Evolutionary conservation across 2,329 filamentous ascomycete genomes (phyloP), one percentile per base, ranked within the genome.

Genomic region (Nothophaeocryptopus gaeumannii): DNA sequence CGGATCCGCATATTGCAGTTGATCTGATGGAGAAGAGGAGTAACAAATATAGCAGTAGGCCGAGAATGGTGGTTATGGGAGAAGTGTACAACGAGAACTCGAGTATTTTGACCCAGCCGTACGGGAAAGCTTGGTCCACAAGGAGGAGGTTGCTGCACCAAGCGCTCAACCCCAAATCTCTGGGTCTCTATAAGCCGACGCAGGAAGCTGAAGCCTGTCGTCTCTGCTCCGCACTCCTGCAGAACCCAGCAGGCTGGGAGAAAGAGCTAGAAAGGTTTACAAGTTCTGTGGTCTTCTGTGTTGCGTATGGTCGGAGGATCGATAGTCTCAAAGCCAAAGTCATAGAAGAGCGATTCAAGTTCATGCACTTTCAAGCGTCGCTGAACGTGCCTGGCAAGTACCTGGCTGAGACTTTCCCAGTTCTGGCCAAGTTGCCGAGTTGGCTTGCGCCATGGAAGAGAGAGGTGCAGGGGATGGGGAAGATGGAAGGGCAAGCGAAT

Each of bases 221-320:
- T n/a, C 54, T 79, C 3, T 70, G 72, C 44, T 65, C 58, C 49
- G 69, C 74, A 5, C 61, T 79, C 5, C 61, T 79, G 10, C 48
- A 63, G 3, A 64, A 64, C 5, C 68, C 73, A 0, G 47, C 55
- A 1, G 68, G 69, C 16, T 78, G 75, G 66, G 74, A 76, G 53
- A 70, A 72, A 41, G 65, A 72, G 13, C 67, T 78, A 16, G 72
- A 78, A 56, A 67, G 74, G 0, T 79, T 76, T 54, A 75, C 75
- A 0, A 70, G 72, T 1, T 75, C 72, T 53, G 68, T 79, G 30
- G 75, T 78, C 5, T 76, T 78, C 53, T 75, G 71, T 5, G 73
- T 78, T 3, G 70, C 75, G 4, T 80, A 78, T 55, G 76, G 77
- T 0, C 74, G 76, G 48, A 72, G 75, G 5, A 74, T 78, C 45